phyloP scores from a whole-genome alignment of 306 rosid species.

The Gastrolobium bilobum region DNA sequence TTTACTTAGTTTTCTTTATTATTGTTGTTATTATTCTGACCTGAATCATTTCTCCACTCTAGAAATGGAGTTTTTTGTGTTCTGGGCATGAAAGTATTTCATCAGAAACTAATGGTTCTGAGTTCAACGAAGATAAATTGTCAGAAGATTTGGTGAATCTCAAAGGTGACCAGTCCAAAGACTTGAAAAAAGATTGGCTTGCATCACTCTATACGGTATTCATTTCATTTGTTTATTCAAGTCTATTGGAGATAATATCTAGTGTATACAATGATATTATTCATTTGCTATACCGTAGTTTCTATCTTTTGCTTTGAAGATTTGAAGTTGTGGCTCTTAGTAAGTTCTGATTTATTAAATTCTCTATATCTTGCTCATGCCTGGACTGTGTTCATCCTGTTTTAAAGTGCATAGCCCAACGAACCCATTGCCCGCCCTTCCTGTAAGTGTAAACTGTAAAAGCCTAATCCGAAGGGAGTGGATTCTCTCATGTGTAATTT shows the following conservation, averaged over 20 bases:
- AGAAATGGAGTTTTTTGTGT: slow-evolving; percentile 60
- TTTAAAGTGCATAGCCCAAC: slow-evolving; percentile 4
- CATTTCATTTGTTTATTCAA: slow-evolving; percentile 32
- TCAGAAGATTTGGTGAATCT: slow-evolving; percentile 51
- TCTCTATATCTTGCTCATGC: not conserved
- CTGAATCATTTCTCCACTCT: slow-evolving; percentile 38
- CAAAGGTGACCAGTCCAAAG: slow-evolving; percentile 37
- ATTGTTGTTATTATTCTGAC: not conserved
- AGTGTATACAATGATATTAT: slow-evolving; percentile 11
- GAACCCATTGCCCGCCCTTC: not conserved
- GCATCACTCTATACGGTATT: slow-evolving; percentile 52
- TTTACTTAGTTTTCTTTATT: not conserved
- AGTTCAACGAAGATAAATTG: slow-evolving; percentile 47
- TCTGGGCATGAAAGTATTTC: slow-evolving; percentile 53
- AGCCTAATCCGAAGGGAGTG: not conserved
- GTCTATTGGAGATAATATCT: slow-evolving; percentile 21
- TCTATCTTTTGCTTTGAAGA: slow-evolving; percentile 18
- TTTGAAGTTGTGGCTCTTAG: slow-evolving; percentile 24
- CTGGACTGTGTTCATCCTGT: slow-evolving; percentile 10
- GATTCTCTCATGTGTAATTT: too few species aligned
- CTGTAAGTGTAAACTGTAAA: slow-evolving; percentile 18
- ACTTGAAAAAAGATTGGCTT: slow-evolving; percentile 53
- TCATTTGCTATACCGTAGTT: slow-evolving; percentile 20
- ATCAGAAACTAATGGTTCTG: slow-evolving; percentile 43
- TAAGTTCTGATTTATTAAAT: slow-evolving; percentile 1